Conservation (phyloP, 208 protist genomes). For the Leptomonas pyrrhocoris region DNA sequence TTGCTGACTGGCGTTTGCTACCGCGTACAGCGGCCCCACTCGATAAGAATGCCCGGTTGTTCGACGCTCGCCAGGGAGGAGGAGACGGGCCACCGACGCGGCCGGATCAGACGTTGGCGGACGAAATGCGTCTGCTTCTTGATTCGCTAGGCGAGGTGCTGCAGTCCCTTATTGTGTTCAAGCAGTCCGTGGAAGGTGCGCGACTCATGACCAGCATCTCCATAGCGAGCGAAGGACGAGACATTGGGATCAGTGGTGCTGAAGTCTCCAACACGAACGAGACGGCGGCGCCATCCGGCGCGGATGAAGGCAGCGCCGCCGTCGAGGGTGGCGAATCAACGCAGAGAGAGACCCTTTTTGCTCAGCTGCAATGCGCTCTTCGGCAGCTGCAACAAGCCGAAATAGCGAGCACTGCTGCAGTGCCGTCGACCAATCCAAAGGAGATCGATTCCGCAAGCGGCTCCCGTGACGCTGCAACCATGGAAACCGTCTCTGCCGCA, state of each 20-base stretch:
- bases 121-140: neutral
- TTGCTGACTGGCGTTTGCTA: constrained; percentile 3
- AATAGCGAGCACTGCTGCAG: neutral
- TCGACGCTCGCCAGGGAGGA: no score
- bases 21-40: neutral
- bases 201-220: neutral
- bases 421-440: neutral
- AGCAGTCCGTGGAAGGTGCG: neutral
- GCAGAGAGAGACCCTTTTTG: neutral
- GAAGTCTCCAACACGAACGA: neutral
- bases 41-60: neutral
- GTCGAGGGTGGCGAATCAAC: neutral
- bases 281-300: neutral
- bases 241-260: neutral
- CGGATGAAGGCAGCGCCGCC: neutral
- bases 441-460: no score
- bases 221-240: neutral
- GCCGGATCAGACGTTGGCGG: constrained; percentile 5
- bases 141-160: neutral
- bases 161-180: neutral
- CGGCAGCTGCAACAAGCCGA: neutral
- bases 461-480: neutral
- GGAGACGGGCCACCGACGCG: neutral
- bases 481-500: neutral
- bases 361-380: neutral